Percentiles rank a stretch among this genome's conserved stretches.
Evolutionary conservation across 202 grass and related monocot genomes (phyloP).

Genomic region (Zoysia matrella): DNA sequence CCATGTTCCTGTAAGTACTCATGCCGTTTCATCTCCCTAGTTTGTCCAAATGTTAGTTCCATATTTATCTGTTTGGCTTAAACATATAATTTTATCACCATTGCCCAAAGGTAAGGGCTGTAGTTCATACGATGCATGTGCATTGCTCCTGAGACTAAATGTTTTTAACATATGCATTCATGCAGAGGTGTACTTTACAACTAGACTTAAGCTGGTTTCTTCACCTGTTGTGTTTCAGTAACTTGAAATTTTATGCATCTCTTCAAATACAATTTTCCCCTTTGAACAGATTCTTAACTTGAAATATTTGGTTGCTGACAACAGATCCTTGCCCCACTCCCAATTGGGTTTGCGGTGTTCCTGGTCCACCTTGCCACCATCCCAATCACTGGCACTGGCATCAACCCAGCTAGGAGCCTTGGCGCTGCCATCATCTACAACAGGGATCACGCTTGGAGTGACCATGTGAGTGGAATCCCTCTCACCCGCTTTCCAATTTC

Average conservation of each 20-base stretch:
- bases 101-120: neutral
- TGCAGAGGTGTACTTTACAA: neutral
- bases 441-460: conserved; percentile 75
- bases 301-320: conserved; percentile 29
- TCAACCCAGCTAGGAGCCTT: conserved; percentile 93
- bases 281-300: neutral
- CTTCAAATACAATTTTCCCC: neutral
- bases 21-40: neutral
- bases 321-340: conserved; percentile 83
- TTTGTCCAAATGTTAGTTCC: neutral
- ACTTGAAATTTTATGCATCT: neutral
- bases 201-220: neutral
- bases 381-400: conserved; percentile 93
- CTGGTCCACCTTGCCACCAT: conserved; percentile 95
- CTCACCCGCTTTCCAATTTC: conserved; percentile 31
- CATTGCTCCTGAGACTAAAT: neutral
- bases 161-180: conserved; percentile 1
- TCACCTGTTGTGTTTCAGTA: neutral
- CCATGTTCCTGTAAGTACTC: conserved; percentile 78
- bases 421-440: conserved; percentile 95
- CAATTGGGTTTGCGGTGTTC: conserved; percentile 93
- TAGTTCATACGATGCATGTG: no score
- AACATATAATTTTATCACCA: neutral
- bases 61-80: neutral
- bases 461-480: conserved; percentile 71